Evolutionary conservation across 805 yeast species (phyloP), one percentile per base, ranked within the genome.

Genomic region (Kurtzmaniella fragi): DNA sequence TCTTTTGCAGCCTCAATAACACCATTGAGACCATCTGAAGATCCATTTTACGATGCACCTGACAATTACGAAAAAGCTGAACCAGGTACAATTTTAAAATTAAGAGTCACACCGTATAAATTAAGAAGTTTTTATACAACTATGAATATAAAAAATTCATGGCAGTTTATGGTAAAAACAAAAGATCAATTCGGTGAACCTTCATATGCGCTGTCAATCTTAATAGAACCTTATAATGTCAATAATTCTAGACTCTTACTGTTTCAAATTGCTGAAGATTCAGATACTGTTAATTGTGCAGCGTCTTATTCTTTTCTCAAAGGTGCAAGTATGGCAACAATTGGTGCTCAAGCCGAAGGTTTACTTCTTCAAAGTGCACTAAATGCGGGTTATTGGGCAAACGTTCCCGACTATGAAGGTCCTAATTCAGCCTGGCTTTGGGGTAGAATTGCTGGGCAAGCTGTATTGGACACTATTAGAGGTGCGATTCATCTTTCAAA

Each of bases 11-110:
- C n/a, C n/a, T n/a, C n/a, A n/a, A n/a, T n/a, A n/a, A n/a, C n/a
- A n/a, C n/a, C n/a, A n/a, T n/a, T n/a, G n/a, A 42, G 23, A 46
- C 28, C 28, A 8, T 25, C 28, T 8, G 7, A 8, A 11, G 28
- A 25, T 25, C 28, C 28, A 25, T 25, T 25, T 25, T 25, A 25
- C 11, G 11, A 25, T 11, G 10, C 28, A 7, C 28, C 28, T 25
- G 28, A 25, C 11, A 11, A 11, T 8, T 25, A 25, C 28, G 10
- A 25, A 11, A 25, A 25, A 8, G 11, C 7, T 8, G 10, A 25
- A 8, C 28, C 11, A 25, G 28, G 28, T 8, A 11, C 7, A 25
- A 25, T 25, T 11, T 25, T 25, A 25, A 7, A 11, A 7, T 25
- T 25, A 7, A 25, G 28, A 11, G 11, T 7, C 10, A 11, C 11